Evolutionary conservation across 352 stramenopile genomes (phyloP).

Genomic region (Globisporangium radiosum): DNA sequence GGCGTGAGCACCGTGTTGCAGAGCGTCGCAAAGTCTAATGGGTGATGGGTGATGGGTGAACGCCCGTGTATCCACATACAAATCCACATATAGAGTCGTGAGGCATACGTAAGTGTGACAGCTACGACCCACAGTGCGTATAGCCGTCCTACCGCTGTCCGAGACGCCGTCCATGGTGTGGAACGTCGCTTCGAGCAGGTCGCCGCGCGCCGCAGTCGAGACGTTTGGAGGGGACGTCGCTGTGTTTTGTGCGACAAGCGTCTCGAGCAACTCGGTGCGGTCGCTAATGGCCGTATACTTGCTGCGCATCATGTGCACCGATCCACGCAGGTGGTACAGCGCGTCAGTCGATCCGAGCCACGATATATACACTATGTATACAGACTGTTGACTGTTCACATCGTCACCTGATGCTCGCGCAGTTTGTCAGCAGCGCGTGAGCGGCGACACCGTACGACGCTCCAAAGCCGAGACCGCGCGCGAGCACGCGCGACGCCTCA

Average conservation of each 20-base stretch:
- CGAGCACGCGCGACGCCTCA: constrained; percentile 33
- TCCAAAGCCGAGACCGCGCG: constrained; percentile 36
- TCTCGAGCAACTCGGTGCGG: constrained; percentile 32
- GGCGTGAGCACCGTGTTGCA: constrained; percentile 42
- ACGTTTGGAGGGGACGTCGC: constrained; percentile 3
- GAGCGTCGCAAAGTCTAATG: constrained; percentile 40
- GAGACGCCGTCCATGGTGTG: constrained; percentile 34
- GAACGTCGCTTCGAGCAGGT: constrained; percentile 60
- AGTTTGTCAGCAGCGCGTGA: constrained; percentile 44
- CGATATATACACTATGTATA: too few relatives aligned
- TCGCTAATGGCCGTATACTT: constrained; percentile 60
- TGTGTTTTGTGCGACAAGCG: constrained; percentile 15
- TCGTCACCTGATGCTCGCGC: constrained; percentile 43
- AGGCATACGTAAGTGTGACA: neutral
- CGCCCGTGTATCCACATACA: neutral
- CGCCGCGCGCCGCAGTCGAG: constrained; percentile 7
- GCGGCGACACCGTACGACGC: constrained; percentile 35
- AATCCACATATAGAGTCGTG: neutral
- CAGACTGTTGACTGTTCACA: too few relatives aligned
- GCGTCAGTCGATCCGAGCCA: neutral
- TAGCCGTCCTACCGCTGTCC: constrained; percentile 31
- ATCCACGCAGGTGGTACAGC: too few relatives aligned
- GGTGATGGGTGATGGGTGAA: too few relatives aligned
- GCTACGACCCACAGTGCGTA: too few relatives aligned
- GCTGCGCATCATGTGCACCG: constrained; percentile 11